Conservation (phyloP, 2,329 filamentous ascomycete genomes). For the Colletotrichum limetticola region DNA sequence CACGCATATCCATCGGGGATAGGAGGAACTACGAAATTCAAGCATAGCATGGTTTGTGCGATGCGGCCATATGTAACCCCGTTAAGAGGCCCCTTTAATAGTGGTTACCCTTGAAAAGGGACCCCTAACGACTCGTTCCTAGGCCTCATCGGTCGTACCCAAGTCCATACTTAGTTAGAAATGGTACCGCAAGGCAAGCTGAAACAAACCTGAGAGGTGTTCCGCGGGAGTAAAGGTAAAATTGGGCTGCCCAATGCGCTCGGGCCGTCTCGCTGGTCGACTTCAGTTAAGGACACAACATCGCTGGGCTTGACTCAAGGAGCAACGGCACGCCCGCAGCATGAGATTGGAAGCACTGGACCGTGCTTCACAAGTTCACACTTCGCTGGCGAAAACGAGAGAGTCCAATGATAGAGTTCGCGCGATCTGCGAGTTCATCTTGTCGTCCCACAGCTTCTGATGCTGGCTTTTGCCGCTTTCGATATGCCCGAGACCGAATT, state of each 20-base stretch:
- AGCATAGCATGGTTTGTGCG: not conserved
- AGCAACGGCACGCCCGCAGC: conserved; percentile 3
- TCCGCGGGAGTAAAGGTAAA: not conserved
- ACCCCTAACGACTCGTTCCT: not conserved
- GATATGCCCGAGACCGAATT: not conserved
- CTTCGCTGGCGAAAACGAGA: conserved; percentile 10
- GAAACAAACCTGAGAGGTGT: not conserved
- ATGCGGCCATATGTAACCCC: not conserved
- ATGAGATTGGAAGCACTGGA: conserved; percentile 1
- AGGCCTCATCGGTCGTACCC: not conserved
- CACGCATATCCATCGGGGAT: not conserved
- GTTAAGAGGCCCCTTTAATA: too few species aligned
- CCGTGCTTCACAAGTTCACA: not conserved
- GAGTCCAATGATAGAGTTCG: conserved; percentile 7
- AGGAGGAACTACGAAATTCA: not conserved
- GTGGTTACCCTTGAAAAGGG: not conserved
- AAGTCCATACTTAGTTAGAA: not conserved
- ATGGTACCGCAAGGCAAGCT: not conserved
- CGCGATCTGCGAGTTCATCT: conserved; percentile 13
- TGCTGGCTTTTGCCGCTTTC: not conserved
- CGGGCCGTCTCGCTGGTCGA: conserved; percentile 4
- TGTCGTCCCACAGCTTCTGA: conserved; percentile 4
- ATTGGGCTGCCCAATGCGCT: not conserved
- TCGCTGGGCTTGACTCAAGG: conserved; percentile 12
- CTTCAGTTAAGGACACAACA: not conserved